These are phyloP conservation scores for Skeletonema costatum DNA, from an alignment of 108 stramenopile genomes.

Conservation along the genomic window DNA sequence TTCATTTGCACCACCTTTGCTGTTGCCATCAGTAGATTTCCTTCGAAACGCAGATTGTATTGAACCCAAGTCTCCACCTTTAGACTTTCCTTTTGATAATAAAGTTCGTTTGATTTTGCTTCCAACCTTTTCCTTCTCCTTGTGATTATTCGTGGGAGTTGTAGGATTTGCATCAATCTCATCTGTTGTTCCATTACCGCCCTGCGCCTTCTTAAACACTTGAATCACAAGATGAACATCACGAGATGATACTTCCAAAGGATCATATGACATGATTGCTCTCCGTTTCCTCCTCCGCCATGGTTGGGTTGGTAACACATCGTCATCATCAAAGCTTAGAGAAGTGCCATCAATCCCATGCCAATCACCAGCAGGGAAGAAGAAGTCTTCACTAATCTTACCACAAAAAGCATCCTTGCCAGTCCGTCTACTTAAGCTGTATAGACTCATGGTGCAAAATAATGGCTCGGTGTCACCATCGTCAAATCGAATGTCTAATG, in stretches of 20 bases:
- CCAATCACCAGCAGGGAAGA: conserved; percentile 86
- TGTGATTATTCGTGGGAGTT: neutral
- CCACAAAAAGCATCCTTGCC: conserved; percentile 32
- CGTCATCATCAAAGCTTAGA: conserved; percentile 16
- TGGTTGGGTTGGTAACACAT: conserved; percentile 22
- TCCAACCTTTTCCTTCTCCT: conserved; percentile 10
- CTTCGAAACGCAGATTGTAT: neutral
- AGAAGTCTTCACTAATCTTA: conserved; percentile 85
- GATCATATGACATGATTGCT: conserved; percentile 79
- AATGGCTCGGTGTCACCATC: conserved; percentile 66
- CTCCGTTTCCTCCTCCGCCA: conserved; percentile 71
- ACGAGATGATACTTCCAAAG: conserved; percentile 25
- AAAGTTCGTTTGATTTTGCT: conserved; percentile 10
- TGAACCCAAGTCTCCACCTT: neutral
- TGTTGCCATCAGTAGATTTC: neutral
- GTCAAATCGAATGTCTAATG: conserved; percentile 54
- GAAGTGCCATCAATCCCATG: conserved; percentile 44
- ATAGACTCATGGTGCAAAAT: conserved; percentile 74
- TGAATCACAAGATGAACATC: conserved; percentile 71
- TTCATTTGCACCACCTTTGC: neutral
- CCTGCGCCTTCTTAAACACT: conserved; percentile 54
- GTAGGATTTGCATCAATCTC: neutral
- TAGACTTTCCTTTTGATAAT: conserved; percentile 4
- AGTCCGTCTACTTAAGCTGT: conserved; percentile 35
- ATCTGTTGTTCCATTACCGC: conserved; percentile 6